Evolutionary conservation across 2,329 filamentous ascomycete species (phyloP).

Genomic region (Rhynchosporium graminicola): DNA sequence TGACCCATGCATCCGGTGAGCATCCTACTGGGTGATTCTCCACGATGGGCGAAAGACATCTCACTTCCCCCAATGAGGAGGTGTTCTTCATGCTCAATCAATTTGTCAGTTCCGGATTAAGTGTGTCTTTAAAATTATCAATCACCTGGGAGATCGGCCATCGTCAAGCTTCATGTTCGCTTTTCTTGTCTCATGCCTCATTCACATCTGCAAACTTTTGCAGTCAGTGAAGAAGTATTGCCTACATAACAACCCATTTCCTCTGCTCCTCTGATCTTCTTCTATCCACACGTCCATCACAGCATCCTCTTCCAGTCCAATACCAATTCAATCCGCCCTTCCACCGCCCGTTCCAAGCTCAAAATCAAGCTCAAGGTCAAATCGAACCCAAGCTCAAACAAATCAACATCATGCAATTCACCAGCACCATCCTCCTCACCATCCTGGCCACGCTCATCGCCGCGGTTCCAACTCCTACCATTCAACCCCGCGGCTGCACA

Average conservation of each 20-base stretch:
- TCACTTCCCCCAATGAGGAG: not conserved
- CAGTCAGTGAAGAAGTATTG: not conserved
- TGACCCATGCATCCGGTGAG: not conserved
- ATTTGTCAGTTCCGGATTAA: not conserved
- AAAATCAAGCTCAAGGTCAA: not conserved
- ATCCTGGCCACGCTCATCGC: slow-evolving; percentile 8
- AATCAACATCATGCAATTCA: not conserved
- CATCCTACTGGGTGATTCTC: not conserved
- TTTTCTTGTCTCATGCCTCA: not conserved
- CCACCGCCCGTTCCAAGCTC: not conserved
- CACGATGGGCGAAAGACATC: not conserved
- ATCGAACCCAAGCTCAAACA: not conserved
- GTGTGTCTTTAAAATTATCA: not conserved
- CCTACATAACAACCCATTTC: not conserved
- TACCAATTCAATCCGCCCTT: not conserved
- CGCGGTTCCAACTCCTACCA: slow-evolving; percentile 13
- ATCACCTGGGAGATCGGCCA: not conserved
- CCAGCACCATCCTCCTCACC: slow-evolving; percentile 9
- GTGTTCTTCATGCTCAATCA: not conserved
- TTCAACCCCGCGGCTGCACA: slow-evolving; percentile 19
- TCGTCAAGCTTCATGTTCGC: not conserved
- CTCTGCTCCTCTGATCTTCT: not conserved
- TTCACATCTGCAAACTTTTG: not conserved
- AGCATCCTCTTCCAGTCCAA: not conserved
- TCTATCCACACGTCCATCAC: not conserved